Evolutionary conservation across 2,329 filamentous ascomycete genomes (phyloP).

Genomic region (Penicillium sp.): DNA sequence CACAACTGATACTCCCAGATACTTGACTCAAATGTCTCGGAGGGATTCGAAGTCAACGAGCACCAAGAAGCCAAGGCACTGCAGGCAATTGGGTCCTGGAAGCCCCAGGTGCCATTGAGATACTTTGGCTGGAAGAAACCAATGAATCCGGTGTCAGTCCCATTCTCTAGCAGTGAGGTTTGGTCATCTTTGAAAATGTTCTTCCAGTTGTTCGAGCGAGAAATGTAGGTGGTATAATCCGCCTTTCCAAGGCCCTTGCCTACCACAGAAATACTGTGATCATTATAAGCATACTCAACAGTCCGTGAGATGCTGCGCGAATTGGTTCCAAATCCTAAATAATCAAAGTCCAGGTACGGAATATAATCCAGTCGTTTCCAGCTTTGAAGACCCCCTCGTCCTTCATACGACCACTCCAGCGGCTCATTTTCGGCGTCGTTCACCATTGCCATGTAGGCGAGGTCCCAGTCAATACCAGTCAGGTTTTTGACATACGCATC

Average conservation of each 20-base stretch:
- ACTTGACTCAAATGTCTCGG: constrained; percentile 34
- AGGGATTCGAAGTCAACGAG: constrained; percentile 30
- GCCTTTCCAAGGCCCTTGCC: constrained; percentile 56
- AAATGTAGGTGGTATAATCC: constrained; percentile 50
- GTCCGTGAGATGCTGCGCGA: constrained; percentile 69
- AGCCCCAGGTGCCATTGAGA: constrained; percentile 66
- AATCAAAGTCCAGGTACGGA: constrained; percentile 67
- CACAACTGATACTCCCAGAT: constrained; percentile 43
- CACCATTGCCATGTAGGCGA: constrained; percentile 65
- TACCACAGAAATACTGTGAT: constrained; percentile 64
- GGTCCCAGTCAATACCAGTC: constrained; percentile 63
- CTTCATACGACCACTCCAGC: constrained; percentile 66
- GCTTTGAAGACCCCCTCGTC: constrained; percentile 66
- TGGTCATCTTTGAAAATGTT: constrained; percentile 65
- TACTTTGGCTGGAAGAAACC: constrained; percentile 71
- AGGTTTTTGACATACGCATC: constrained; percentile 68
- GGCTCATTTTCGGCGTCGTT: constrained; percentile 70
- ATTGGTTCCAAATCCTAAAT: constrained; percentile 64
- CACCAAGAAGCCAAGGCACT: constrained; percentile 26
- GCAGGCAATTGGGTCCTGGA: constrained; percentile 57
- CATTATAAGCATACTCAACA: constrained; percentile 74
- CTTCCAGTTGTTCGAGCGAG: constrained; percentile 61
- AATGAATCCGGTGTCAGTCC: constrained; percentile 61
- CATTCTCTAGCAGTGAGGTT: constrained; percentile 52
- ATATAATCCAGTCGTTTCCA: constrained; percentile 71